Base-by-base conservation (phyloP, 768 basidiomycete species). In the Tephrocybe rancida region DNA sequence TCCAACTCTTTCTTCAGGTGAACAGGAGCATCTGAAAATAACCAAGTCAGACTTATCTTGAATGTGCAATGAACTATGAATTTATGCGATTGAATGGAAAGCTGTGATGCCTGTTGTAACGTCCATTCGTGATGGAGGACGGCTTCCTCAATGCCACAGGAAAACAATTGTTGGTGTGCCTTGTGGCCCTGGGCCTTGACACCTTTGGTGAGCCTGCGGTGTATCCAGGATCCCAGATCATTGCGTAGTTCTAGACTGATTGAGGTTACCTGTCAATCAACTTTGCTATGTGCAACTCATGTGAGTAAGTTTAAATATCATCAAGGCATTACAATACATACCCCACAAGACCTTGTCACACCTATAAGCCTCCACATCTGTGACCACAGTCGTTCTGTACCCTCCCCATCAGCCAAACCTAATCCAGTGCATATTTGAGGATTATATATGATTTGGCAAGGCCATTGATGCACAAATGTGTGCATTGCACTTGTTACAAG, bases 401-500 rank as follows among this genome's bases (percentile, higher is more conserved):
- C 70, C 51, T 74, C 72, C 4, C 73, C 73, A 57, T 74, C 37
- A 21, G 48, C 39, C 6, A 49, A n/a, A 13, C 48, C 26, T 0
- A 49, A 8, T 8, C 68, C 16, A 52, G 48, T 22, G 1, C 61
- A 42, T 6, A 70, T 39, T 3, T 65, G 54, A 2, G 73, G 73
- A 43, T 73, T 70, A 54, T 62, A 69, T 0, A 65, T 49, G 0
- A 74, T 48, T 48, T 73, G 71, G 46, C 37, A 49, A 1, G 48
- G 37, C 37, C 47, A 48, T 10, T 48, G 32, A 27, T 48, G 24
- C 4, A 19, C 69, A 47, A 72, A 74, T 0, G 71, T 71, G 54
- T 78, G 75, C 67, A 77, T 70, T 0, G 69, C 72, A 6, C 67
- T 68, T 0, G 70, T 72, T 0, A 64, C 66, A 38, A 72, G 73